phyloP scores from a whole-genome alignment of 352 stramenopile species.

The Blastocystis sp. region DNA sequence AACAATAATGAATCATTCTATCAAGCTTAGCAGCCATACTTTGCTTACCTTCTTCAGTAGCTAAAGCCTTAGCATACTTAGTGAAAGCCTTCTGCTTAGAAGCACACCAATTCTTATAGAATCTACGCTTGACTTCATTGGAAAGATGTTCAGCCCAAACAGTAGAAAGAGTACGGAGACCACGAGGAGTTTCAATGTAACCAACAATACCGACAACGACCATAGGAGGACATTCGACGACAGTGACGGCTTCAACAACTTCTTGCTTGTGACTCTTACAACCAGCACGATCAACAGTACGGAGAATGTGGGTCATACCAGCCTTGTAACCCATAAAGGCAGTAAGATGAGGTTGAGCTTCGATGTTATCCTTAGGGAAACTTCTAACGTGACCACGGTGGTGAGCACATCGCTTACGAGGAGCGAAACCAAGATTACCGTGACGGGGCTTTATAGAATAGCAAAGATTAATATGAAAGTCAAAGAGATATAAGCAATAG shows the following conservation, averaged over 20 bases:
- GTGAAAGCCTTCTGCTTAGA: conserved; percentile 99
- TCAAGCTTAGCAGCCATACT: conserved; percentile 89
- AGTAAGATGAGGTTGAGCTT: conserved; percentile 84
- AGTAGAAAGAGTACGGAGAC: conserved; percentile 90
- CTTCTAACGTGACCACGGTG: conserved; percentile 90
- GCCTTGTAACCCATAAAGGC: conserved; percentile 99
- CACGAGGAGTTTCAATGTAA: conserved; percentile 95
- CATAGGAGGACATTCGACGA: conserved; percentile 97
- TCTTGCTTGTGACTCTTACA: conserved; percentile 98
- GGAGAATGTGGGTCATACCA: conserved; percentile 98
- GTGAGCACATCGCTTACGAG: conserved; percentile 99
- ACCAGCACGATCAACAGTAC: conserved; percentile 88
- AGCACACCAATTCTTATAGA: conserved; percentile 99
- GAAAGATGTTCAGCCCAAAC: conserved; percentile 97
- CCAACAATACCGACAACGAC: conserved; percentile 94
- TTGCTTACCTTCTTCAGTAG: conserved; percentile 55
- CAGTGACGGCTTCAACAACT: conserved; percentile 94
- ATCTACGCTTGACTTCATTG: conserved; percentile 92
- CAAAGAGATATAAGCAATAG: background rate
- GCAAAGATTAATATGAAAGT: background rate
- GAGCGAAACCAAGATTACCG: conserved; percentile 91
- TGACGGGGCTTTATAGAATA: conserved; percentile 58
- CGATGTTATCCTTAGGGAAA: conserved; percentile 89
- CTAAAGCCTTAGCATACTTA: conserved; percentile 99
- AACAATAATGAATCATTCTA: conserved; percentile 98